Evolutionary conservation across 2,329 filamentous ascomycete genomes (phyloP).

Genomic region (Ceratocystis albifundus): DNA sequence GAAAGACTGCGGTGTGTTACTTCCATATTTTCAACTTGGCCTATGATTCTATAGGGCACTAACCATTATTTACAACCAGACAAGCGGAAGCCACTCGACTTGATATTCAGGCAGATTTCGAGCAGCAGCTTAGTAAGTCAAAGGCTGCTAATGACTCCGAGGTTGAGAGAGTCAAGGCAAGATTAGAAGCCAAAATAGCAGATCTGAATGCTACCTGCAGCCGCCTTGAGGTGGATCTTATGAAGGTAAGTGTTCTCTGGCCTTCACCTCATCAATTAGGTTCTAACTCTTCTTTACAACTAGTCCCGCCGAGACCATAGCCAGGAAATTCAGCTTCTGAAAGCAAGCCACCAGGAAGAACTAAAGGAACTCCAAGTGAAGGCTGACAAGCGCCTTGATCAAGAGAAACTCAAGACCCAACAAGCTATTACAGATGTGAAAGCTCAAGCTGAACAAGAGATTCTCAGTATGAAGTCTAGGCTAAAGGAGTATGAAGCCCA

Average conservation of each 20-base stretch:
- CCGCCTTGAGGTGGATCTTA: constrained; percentile 49
- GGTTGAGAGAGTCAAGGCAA: constrained; percentile 37
- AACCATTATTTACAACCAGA: neutral
- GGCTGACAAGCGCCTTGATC: constrained; percentile 24
- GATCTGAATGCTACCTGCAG: constrained; percentile 51
- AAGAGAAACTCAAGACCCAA: constrained; percentile 28
- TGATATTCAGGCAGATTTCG: constrained; percentile 26
- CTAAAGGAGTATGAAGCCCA: neutral
- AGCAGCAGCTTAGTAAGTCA: constrained; percentile 36
- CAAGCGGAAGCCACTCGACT: constrained; percentile 24
- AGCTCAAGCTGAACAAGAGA: neutral
- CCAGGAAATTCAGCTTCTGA: constrained; percentile 47
- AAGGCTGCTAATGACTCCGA: constrained; percentile 41
- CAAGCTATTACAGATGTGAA: constrained; percentile 6
- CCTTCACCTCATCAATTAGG: neutral
- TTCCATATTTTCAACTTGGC: neutral
- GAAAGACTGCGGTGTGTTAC: constrained; percentile 20
- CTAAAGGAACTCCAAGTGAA: neutral
- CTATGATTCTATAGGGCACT: neutral
- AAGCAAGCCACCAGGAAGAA: constrained; percentile 29
- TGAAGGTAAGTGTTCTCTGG: constrained; percentile 39
- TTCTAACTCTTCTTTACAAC: constrained; percentile 13
- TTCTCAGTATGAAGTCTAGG: neutral
- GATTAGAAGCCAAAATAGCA: constrained; percentile 50
- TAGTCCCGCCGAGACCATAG: constrained; percentile 49